Evolutionary conservation across 768 basidiomycete species (phyloP).

Genomic region (Sporobolomyces phaffii): DNA sequence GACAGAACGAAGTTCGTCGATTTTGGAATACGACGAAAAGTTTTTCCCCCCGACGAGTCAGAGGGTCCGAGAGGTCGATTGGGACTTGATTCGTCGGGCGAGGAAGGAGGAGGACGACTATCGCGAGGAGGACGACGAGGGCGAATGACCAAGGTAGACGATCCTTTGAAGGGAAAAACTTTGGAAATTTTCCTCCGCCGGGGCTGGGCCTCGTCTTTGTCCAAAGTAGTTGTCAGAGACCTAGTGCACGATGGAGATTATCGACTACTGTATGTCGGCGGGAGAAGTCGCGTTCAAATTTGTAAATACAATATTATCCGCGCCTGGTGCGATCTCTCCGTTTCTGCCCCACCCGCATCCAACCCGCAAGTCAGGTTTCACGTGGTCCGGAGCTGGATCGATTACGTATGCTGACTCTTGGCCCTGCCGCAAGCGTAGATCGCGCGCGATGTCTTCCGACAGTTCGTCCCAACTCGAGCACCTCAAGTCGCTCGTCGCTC

Average conservation of each 20-base stretch:
- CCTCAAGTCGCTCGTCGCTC: slow-evolving; percentile 82
- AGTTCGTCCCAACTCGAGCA: slow-evolving; percentile 63
- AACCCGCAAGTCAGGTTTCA: too few species aligned
- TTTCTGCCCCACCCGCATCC: too few species aligned
- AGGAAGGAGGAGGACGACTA: not conserved
- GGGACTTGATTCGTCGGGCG: not conserved
- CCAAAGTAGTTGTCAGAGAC: too few species aligned
- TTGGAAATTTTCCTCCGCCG: not conserved
- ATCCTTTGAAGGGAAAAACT: not conserved
- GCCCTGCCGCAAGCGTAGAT: too few species aligned
- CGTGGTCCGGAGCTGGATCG: too few species aligned
- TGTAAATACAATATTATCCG: too few species aligned
- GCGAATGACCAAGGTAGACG: not conserved
- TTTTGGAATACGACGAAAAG: slow-evolving; percentile 9
- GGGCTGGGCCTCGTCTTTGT: too few species aligned
- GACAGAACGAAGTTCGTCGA: slow-evolving; percentile 3
- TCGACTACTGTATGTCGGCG: too few species aligned
- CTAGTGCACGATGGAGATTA: too few species aligned
- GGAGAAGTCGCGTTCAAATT: too few species aligned
- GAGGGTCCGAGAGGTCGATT: slow-evolving; percentile 24
- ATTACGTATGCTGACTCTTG: too few species aligned
- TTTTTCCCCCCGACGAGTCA: slow-evolving; percentile 27
- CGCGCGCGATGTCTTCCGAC: slow-evolving; percentile 15
- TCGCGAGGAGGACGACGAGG: not conserved
- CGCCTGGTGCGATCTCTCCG: too few species aligned